Base-by-base conservation (phyloP, 1,284 basidiomycete species). In the Ustilago bromivora region DNA sequence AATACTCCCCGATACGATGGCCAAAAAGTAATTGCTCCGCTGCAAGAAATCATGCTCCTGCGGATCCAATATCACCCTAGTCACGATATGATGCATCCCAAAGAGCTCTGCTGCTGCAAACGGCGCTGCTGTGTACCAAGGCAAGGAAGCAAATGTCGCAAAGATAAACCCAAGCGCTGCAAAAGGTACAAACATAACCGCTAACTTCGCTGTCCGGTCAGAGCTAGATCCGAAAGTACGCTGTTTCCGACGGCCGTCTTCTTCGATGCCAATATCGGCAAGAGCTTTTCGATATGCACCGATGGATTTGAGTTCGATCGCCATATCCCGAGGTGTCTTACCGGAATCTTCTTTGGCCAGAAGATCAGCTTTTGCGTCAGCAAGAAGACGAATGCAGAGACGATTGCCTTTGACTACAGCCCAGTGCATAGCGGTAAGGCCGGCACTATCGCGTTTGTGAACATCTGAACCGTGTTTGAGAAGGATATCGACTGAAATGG, bases 341-440 rank as follows among this genome's bases (percentile, higher is more conserved):
- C 94, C 93, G 58, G 93, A 91, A 17, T 90, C 90, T 78, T 96
- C 95, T 83, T 93, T 93, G 5, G 92, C 92, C 47, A 89, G 89
- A 12, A 98, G 87, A 85, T 95, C 93, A 0, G 92, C 93, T 0
- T 95, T 95, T 17, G 92, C 92, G 77, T 94, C 92, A 12, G 97
- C 87, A 13, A 99, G 88, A 57, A 92, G 90, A 31, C 92, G 90
- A 63, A 99, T 96, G 84, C 94, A 95, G 15, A 87, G 85, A 61
- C 92, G 89, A 83, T 96, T 97, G 8, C 96, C 97, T 72, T 95
- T 91, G 12, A 99, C 96, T n/a, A 97, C 96, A 1, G 95, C 96
- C 97, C 97, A 99, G 85, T 99, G 97, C 58, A 99, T 89, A 0
- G 97, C 94, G 0, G 94, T 91, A 61, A 99, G 89, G 0, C 95